phyloP scores from a whole-genome alignment of 257 asterid genomes.

The Pogostemon cablin region DNA sequence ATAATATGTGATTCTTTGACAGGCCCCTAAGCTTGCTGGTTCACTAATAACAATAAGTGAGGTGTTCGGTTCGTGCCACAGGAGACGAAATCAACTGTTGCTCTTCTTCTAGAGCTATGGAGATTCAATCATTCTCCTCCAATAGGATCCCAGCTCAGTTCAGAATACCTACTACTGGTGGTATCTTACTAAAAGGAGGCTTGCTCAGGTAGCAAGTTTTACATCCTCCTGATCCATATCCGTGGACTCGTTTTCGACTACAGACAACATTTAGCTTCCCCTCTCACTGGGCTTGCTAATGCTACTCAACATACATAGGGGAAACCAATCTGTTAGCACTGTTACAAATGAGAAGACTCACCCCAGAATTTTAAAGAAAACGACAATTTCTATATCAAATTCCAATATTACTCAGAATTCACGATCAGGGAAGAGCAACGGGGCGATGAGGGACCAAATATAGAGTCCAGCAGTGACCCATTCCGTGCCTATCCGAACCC shows the following conservation, averaged over 20 bases:
- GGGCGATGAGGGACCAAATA: conserved; percentile 93
- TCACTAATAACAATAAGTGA: conserved; percentile 91
- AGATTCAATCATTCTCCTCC: conserved; percentile 97
- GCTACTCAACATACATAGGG: conserved; percentile 60
- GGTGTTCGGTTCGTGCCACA: conserved; percentile 82
- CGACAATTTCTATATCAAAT: neutral
- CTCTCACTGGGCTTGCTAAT: conserved; percentile 82
- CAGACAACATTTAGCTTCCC: conserved; percentile 91
- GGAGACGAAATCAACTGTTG: conserved; percentile 95
- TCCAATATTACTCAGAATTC: conserved; percentile 49
- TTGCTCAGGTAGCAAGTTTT: conserved; percentile 69
- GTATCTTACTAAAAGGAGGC: conserved; percentile 67
- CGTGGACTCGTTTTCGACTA: conserved; percentile 96
- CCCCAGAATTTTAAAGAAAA: too few species aligned
- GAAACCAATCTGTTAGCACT: conserved; percentile 45
- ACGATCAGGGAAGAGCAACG: conserved; percentile 71
- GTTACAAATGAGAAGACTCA: conserved; percentile 37
- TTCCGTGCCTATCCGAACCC: conserved; percentile 86
- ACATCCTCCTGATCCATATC: conserved; percentile 75
- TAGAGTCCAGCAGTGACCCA: conserved; percentile 93
- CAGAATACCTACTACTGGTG: conserved; percentile 84
- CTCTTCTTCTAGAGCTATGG: conserved; percentile 91
- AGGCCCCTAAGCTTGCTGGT: too few species aligned
- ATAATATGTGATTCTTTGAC: too few species aligned
- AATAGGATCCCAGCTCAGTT: conserved; percentile 88